phyloP scores from a whole-genome alignment of 1,284 basidiomycete genomes.

The Pseudomicrostroma phylloplanum region DNA sequence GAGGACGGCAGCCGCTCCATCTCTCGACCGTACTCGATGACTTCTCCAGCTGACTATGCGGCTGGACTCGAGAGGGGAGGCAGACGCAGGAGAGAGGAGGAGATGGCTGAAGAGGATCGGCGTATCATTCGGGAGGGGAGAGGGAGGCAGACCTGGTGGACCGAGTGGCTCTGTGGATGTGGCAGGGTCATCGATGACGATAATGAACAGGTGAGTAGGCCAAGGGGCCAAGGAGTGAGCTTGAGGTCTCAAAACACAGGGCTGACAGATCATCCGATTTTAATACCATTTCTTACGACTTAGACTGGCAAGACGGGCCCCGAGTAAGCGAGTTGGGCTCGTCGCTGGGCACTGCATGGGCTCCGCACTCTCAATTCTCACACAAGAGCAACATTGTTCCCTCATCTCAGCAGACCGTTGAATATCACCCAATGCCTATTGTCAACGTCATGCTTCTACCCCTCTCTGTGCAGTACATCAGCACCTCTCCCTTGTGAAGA shows the following conservation, averaged over 20 bases:
- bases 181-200: slow-evolving; percentile 3
- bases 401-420: no score
- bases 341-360: no score
- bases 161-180: slow-evolving; percentile 6
- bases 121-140: slow-evolving; percentile 1
- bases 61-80: neutral
- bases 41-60: neutral
- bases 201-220: neutral
- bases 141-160: slow-evolving; percentile 6
- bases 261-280: no score
- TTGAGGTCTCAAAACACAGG: no score
- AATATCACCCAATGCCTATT: no score
- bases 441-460: no score
- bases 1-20: neutral
- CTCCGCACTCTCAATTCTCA: no score
- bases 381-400: no score
- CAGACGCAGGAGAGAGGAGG: neutral
- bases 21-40: neutral
- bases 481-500: no score
- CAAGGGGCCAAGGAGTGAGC: no score
- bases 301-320: slow-evolving; percentile 6
- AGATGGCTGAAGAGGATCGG: slow-evolving; percentile 3
- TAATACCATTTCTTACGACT: no score
- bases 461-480: no score
- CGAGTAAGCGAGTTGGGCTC: slow-evolving; percentile 1